Conservation (phyloP, 139 green algal genomes). For the Astrephomene gubernaculifera region DNA sequence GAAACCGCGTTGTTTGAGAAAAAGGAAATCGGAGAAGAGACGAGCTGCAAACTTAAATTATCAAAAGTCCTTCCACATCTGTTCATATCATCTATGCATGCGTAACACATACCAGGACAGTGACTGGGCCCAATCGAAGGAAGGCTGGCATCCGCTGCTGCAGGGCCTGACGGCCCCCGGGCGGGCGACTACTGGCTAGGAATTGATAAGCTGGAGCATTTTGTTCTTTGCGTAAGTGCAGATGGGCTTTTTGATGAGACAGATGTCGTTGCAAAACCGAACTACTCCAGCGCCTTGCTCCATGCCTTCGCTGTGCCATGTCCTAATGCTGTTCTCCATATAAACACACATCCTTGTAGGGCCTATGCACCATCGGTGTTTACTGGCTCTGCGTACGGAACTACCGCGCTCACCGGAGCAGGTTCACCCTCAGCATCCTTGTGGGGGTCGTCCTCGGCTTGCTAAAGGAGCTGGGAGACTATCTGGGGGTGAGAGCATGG, state of each 20-base stretch:
- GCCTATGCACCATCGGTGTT: background rate
- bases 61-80: no score
- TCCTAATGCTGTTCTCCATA: no score
- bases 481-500: slow-evolving; percentile 14
- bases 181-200: slow-evolving; percentile 2
- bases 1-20: no score
- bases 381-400: background rate
- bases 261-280: no score
- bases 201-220: slow-evolving; percentile 41
- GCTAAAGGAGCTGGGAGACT: slow-evolving; percentile 32
- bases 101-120: background rate
- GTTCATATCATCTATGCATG: no score
- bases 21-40: no score
- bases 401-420: background rate
- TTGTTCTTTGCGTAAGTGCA: slow-evolving; percentile 26
- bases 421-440: slow-evolving; percentile 20
- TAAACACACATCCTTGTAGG: background rate
- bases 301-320: no score
- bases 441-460: slow-evolving; percentile 7
- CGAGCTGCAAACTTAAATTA: no score
- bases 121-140: background rate
- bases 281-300: no score
- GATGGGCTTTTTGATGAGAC: no score
- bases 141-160: background rate
- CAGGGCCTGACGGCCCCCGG: background rate